Evolutionary conservation across 2,329 filamentous ascomycete genomes (phyloP), one percentile per base, ranked within the genome.

Genomic region (Epicoccum nigrum): DNA sequence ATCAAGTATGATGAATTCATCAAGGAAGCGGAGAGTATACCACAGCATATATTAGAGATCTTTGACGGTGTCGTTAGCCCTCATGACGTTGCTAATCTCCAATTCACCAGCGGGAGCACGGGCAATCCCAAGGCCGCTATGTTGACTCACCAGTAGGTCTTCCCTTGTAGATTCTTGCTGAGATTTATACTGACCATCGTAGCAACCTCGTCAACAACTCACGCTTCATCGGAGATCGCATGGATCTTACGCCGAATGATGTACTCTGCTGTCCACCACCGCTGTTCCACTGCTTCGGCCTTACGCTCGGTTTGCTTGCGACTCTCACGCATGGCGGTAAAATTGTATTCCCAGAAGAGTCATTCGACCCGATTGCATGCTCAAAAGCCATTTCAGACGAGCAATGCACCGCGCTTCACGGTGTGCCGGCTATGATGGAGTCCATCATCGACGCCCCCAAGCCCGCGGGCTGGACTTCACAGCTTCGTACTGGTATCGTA

Each of bases 381-480:
- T 78, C 92, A 27, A 78, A 78, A 34, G 86, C 87, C 45, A 83
- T 93, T 31, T 69, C 70, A 5, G 65, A 70, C 7, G 76, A 79
- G 47, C 67, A 63, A 27, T 78, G 76, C 69, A 93, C 90, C 0
- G 89, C 87, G 0, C 78, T 93, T 0, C 89, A 92, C 67, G 90
- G 90, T 27, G 90, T 93, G 0, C 90, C 90, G 0, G 89, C 90
- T 49, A 93, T 93, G 90, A 91, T 92, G 71, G 88, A 91, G 67
- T 85, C 86, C 0, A 77, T 83, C 8, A 76, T 84, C 49, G 72
- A 72, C 31, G 64, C 80, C 1, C 76, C 76, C n/a, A 76, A 79
- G 47, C 79, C 79, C 0, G 58, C 62, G 3, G 67, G 73, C 13
- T 83, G 81, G 61, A 60, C 53, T 1, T 67, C 62, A 4, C 35